Conservation (phyloP, 176 grass and related monocot genomes). For the Oryza meridionalis region DNA sequence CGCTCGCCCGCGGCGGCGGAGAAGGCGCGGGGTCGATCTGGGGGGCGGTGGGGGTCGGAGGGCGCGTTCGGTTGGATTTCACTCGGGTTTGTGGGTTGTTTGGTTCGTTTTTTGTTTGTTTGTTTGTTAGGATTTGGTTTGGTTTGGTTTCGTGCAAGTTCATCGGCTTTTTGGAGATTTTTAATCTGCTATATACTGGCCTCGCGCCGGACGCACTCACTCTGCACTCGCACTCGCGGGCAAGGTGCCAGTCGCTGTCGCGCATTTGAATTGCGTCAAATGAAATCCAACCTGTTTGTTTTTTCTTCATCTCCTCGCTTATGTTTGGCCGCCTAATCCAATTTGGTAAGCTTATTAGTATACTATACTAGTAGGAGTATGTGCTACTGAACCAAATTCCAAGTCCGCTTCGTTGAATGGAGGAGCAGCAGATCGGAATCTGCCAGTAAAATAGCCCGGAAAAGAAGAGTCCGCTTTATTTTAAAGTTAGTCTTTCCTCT, state of each 20-base stretch:
- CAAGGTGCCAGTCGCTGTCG: conserved; percentile 37
- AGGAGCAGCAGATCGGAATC: conserved; percentile 36
- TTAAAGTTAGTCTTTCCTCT: conserved; percentile 47
- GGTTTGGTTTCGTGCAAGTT: background rate
- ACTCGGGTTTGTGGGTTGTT: background rate
- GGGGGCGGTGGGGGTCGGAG: no score
- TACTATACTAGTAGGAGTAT: background rate
- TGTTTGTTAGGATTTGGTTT: conserved; percentile 32
- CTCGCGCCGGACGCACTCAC: conserved; percentile 46
- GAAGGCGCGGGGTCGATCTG: conserved; percentile 30
- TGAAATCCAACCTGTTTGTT: background rate
- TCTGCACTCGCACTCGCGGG: background rate
- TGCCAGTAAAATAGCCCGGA: conserved; percentile 35
- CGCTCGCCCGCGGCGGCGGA: no score
- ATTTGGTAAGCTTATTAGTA: background rate
- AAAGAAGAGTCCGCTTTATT: conserved; percentile 35
- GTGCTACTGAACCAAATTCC: conserved; percentile 39
- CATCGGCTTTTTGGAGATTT: background rate
- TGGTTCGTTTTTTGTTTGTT: background rate
- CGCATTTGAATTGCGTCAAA: conserved; percentile 25
- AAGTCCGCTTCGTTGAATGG: background rate
- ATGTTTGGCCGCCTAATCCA: conserved; percentile 52
- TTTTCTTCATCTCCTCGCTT: background rate
- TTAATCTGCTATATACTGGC: conserved; percentile 28
- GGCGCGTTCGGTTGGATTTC: background rate